Evolutionary conservation across 169 alveolate genomes (phyloP).

Genomic region (Sarcocystis neurona): DNA sequence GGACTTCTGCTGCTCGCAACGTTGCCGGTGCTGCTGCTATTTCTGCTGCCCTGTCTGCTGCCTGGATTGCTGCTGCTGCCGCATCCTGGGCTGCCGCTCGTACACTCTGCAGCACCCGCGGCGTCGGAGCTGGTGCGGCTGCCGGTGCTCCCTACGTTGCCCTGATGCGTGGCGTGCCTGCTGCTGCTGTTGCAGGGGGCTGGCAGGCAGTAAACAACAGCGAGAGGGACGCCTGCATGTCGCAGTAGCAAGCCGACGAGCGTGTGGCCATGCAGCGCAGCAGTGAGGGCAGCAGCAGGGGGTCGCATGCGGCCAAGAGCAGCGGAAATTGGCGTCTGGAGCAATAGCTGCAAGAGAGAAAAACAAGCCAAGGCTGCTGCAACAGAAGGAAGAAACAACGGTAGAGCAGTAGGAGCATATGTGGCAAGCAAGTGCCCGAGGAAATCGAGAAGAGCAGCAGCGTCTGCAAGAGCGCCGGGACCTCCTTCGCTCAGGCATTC

Average conservation of each 20-base stretch:
- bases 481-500: background rate
- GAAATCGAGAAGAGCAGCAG: constrained; percentile 14
- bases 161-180: background rate
- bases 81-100: background rate
- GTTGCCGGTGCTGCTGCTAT: background rate
- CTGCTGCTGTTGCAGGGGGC: background rate
- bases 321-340: background rate
- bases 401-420: constrained; percentile 6
- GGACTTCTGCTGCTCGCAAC: too few relatives aligned
- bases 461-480: constrained; percentile 5
- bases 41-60: background rate
- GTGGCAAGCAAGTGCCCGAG: background rate
- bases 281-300: background rate
- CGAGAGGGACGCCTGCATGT: constrained; percentile 14
- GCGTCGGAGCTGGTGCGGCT: background rate
- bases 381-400: constrained; percentile 12
- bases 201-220: background rate
- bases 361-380: constrained; percentile 7
- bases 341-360: constrained; percentile 9
- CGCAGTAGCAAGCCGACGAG: constrained; percentile 24
- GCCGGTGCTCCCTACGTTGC: background rate
- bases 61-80: background rate
- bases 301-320: constrained; percentile 9
- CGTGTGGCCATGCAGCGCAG: constrained; percentile 22
- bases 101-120: background rate